Evolutionary conservation across 2,329 filamentous ascomycete species (phyloP).

Genomic region (Arthrinium puccinioides): DNA sequence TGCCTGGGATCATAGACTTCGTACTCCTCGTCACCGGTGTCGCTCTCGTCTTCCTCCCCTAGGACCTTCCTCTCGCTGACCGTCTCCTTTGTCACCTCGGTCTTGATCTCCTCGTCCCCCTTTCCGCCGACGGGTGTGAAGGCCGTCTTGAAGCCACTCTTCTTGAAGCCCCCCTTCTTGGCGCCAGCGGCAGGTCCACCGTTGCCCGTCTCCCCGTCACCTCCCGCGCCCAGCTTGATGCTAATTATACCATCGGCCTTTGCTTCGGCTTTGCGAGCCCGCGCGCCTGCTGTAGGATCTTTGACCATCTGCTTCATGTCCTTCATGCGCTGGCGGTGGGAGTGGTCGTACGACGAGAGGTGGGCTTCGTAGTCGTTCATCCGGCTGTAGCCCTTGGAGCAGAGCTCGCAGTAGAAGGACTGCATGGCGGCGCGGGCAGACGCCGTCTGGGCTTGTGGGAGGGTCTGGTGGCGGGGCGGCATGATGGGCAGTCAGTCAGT

Average conservation of each 20-base stretch:
- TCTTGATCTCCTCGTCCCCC: constrained; percentile 30
- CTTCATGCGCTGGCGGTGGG: constrained; percentile 83
- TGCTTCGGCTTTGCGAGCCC: constrained; percentile 62
- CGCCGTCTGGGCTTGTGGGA: constrained; percentile 50
- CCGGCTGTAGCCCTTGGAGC: constrained; percentile 87
- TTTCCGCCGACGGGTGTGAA: constrained; percentile 50
- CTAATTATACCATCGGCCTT: constrained; percentile 63
- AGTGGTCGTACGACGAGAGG: constrained; percentile 89
- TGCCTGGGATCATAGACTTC: constrained; percentile 56
- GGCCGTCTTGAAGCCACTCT: constrained; percentile 74
- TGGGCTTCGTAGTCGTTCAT: constrained; percentile 97
- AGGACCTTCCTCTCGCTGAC: constrained; percentile 14
- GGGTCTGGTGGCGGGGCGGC: constrained; percentile 45
- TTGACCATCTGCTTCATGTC: constrained; percentile 82
- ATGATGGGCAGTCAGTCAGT: neutral
- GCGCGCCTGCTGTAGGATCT: constrained; percentile 57
- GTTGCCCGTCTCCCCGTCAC: constrained; percentile 18
- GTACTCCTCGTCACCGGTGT: constrained; percentile 65
- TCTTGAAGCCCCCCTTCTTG: constrained; percentile 70
- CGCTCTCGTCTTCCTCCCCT: constrained; percentile 42
- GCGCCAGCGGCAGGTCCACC: constrained; percentile 38
- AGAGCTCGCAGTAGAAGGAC: constrained; percentile 80
- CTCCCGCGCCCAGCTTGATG: constrained; percentile 49
- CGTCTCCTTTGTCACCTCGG: constrained; percentile 13
- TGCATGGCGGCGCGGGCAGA: constrained; percentile 69